Percentiles rank a stretch among this genome's conserved stretches.
Conservation (phyloP, 768 basidiomycete species). For the Russula sp. region DNA sequence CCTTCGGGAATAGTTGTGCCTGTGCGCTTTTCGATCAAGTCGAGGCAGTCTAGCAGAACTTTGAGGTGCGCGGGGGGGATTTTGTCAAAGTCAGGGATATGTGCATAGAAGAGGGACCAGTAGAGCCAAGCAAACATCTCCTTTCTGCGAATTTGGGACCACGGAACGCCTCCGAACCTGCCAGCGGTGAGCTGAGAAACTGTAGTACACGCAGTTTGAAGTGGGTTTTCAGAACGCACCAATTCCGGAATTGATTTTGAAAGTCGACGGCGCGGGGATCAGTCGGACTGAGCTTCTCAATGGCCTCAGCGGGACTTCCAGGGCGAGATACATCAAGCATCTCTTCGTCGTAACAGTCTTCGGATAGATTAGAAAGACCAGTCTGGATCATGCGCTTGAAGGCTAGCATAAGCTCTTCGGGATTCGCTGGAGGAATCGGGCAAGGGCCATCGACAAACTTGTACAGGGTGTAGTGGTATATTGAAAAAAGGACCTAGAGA, state of each 20-base stretch:
- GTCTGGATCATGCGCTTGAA: slow-evolving; percentile 59
- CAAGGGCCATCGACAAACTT: slow-evolving; percentile 43
- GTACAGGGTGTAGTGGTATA: slow-evolving; percentile 53
- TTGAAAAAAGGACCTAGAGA: slow-evolving; percentile 58
- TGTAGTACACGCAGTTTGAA: not conserved
- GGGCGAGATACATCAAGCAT: slow-evolving; percentile 44
- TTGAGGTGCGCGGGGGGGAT: slow-evolving; percentile 42
- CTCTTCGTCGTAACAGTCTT: slow-evolving; percentile 51
- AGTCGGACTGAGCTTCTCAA: slow-evolving; percentile 48
- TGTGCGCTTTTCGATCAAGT: slow-evolving; percentile 62
- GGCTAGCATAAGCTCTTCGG: slow-evolving; percentile 51
- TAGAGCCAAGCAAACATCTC: slow-evolving; percentile 73
- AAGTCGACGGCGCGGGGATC: slow-evolving; percentile 74
- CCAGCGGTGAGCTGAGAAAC: slow-evolving; percentile 9
- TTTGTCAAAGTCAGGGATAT: slow-evolving; percentile 46
- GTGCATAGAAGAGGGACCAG: slow-evolving; percentile 74
- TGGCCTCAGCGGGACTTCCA: slow-evolving; percentile 55
- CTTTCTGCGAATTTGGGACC: slow-evolving; percentile 58
- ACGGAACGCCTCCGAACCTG: slow-evolving; percentile 74
- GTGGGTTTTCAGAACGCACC: slow-evolving; percentile 28
- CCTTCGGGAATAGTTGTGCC: slow-evolving; percentile 62
- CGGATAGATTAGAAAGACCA: slow-evolving; percentile 53
- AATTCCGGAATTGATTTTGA: slow-evolving; percentile 58
- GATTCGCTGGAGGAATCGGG: slow-evolving; percentile 40
- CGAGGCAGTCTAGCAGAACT: slow-evolving; percentile 55